Evolutionary conservation across 352 stramenopile species (phyloP).

Genomic region (Lagenidium giganteum): DNA sequence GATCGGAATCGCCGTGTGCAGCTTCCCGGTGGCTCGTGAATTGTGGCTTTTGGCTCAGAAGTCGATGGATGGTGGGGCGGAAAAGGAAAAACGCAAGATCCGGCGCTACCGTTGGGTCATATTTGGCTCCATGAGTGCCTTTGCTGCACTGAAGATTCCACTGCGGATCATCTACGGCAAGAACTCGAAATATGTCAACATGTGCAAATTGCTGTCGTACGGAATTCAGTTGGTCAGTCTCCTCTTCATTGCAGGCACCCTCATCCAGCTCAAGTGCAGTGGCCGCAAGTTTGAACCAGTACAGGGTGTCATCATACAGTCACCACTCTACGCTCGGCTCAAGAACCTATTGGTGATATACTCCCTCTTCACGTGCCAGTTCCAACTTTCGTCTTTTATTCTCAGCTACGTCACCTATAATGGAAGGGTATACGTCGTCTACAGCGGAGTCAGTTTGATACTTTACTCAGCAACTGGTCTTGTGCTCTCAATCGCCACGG

Average conservation of each 20-base stretch:
- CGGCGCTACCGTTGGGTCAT: conserved; percentile 25
- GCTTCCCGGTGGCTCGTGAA: conserved; percentile 45
- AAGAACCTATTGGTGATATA: conserved; percentile 4
- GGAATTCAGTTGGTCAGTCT: conserved; percentile 42
- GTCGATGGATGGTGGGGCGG: conserved; percentile 42
- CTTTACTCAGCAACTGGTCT: conserved; percentile 5
- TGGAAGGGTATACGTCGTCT: not conserved
- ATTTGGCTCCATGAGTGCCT: conserved; percentile 23
- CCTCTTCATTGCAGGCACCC: conserved; percentile 42
- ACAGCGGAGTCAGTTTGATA: conserved; percentile 3
- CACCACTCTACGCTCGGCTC: conserved; percentile 1
- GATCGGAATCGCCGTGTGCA: conserved; percentile 46
- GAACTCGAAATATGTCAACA: conserved; percentile 46
- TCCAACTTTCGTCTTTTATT: conserved; percentile 10
- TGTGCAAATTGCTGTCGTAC: conserved; percentile 35
- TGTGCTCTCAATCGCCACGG: conserved; percentile 10
- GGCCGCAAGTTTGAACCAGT: conserved; percentile 3
- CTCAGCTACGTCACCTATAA: not conserved
- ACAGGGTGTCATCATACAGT: not conserved
- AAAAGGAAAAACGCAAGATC: conserved; percentile 44
- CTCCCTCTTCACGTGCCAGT: conserved; percentile 5
- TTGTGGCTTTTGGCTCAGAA: conserved; percentile 56
- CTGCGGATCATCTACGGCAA: conserved; percentile 26
- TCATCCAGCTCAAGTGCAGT: conserved; percentile 39
- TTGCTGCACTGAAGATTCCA: conserved; percentile 19